Percentiles rank a stretch among this genome's conserved stretches.
phyloP scores from a whole-genome alignment of 2,329 filamentous ascomycete species.

The Tetracladium maxilliforme region DNA sequence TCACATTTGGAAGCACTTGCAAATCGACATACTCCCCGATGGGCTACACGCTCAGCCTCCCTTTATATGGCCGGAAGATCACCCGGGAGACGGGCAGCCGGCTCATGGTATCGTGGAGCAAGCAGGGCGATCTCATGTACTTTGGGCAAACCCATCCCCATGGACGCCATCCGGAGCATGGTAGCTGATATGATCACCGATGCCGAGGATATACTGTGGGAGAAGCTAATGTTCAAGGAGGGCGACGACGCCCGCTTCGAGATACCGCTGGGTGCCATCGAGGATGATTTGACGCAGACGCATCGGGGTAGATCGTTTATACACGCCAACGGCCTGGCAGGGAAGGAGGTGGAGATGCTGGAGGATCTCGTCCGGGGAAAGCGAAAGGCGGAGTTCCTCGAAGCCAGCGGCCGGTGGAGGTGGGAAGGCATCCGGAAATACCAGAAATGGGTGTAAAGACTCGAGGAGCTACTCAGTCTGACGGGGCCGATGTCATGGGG shows the following conservation, averaged over 20 bases:
- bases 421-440: conserved; percentile 1
- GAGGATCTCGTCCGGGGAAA: conserved; percentile 1
- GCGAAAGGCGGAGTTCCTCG: neutral
- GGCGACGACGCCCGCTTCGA: neutral
- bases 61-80: too few relatives aligned
- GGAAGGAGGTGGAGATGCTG: conserved; percentile 1
- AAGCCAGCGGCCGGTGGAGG: neutral
- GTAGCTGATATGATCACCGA: conserved; percentile 1
- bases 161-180: conserved; percentile 1
- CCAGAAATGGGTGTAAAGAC: neutral
- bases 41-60: too few relatives aligned
- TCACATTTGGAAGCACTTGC: too few relatives aligned
- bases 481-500: too few relatives aligned
- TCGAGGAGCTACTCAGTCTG: neutral
- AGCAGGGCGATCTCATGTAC: too few relatives aligned
- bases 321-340: conserved; percentile 1
- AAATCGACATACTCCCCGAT: too few relatives aligned
- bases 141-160: too few relatives aligned
- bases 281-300: neutral
- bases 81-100: too few relatives aligned
- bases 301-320: neutral
- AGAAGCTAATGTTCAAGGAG: neutral
- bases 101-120: too few relatives aligned
- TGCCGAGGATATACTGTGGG: conserved; percentile 1
- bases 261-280: neutral